Conservation (phyloP, 768 basidiomycete genomes). For the Pulveroboletus sp. region DNA sequence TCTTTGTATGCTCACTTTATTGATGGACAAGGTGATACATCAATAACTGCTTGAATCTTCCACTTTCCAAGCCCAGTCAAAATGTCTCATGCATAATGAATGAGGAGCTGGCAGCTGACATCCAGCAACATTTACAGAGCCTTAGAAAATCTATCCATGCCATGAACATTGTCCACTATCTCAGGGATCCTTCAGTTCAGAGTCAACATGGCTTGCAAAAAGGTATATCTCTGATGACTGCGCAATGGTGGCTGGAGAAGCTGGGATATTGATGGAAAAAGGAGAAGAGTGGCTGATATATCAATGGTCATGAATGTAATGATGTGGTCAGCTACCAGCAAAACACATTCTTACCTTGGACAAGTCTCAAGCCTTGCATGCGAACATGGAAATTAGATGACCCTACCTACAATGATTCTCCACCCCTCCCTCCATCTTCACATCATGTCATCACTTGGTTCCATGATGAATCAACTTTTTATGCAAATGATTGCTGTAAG, state of each 20-base stretch:
- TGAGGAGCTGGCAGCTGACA: background rate
- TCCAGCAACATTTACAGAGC: background rate
- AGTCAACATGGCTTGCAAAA: background rate
- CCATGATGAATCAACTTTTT: background rate
- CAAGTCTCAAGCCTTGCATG: background rate
- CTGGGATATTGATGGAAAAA: background rate
- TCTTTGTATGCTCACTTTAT: background rate
- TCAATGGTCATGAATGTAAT: background rate
- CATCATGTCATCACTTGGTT: background rate
- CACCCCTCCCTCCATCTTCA: background rate
- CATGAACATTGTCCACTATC: background rate
- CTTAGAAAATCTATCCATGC: background rate
- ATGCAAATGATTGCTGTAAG: background rate
- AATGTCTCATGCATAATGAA: background rate
- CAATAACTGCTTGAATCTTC: background rate
- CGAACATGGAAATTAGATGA: background rate
- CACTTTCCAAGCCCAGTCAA: background rate
- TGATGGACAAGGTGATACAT: background rate
- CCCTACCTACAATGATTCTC: background rate
- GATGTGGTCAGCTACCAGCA: background rate
- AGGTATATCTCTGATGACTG: background rate
- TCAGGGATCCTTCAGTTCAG: background rate
- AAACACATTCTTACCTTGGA: background rate
- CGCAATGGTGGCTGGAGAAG: background rate
- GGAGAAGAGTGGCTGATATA: background rate